Evolutionary conservation across 306 rosid species (phyloP).

Genomic region (Pyrus betulifolia): DNA sequence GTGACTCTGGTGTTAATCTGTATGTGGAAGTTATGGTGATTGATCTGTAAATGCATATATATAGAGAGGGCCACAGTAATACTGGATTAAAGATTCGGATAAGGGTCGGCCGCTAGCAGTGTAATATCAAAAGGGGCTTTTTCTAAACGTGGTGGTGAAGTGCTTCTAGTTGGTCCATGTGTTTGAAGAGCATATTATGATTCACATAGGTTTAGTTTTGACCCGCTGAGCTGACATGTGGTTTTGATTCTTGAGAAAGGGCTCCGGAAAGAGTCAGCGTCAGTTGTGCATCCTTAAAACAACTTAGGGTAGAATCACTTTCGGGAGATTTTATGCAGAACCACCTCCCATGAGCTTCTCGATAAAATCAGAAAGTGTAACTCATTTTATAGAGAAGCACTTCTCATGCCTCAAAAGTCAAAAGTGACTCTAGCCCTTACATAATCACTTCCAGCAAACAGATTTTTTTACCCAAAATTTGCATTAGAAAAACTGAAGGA

Average conservation of each 20-base stretch:
- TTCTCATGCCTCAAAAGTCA: too few relatives aligned
- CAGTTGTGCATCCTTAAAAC: background rate
- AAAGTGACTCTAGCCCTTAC: too few relatives aligned
- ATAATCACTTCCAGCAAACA: too few relatives aligned
- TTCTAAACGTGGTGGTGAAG: background rate
- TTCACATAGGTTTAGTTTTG: background rate
- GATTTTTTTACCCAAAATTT: background rate
- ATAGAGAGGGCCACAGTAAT: background rate
- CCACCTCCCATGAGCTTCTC: too few relatives aligned
- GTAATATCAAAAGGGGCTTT: background rate
- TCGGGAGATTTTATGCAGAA: too few relatives aligned
- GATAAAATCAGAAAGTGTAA: too few relatives aligned
- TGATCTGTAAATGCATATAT: slow-evolving; percentile 2
- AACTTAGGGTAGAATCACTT: too few relatives aligned
- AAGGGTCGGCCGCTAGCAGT: background rate
- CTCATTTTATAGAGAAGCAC: too few relatives aligned
- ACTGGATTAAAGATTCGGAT: background rate
- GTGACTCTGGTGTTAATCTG: background rate
- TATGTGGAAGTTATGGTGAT: slow-evolving; percentile 4
- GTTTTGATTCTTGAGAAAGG: background rate
- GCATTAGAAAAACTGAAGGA: background rate
- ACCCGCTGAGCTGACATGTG: background rate
- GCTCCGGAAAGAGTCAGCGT: too few relatives aligned
- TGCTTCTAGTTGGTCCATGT: background rate
- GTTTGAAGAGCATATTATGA: background rate